Evolutionary conservation across 176 grass and related monocot species (phyloP).

Genomic region (Carex parvula): DNA sequence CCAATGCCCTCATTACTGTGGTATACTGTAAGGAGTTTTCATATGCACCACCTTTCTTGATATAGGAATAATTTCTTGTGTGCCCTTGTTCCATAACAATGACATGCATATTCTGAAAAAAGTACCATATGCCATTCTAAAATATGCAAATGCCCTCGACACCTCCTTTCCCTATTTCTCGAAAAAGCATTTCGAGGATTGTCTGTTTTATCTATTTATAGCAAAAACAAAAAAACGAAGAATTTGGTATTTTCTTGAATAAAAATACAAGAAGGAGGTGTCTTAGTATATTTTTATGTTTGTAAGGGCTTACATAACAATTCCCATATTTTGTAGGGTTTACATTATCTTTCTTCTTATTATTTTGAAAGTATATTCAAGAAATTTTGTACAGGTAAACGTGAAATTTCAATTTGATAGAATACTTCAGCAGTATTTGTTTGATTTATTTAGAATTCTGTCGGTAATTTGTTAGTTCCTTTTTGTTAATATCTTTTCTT

Average conservation of each 20-base stretch:
- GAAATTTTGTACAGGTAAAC: neutral
- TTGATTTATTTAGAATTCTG: neutral
- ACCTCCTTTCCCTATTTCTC: neutral
- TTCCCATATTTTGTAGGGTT: neutral
- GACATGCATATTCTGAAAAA: neutral
- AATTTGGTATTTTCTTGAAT: neutral
- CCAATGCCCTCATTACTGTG: neutral
- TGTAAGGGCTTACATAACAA: neutral
- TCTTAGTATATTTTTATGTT: neutral
- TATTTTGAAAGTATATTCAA: too few species aligned
- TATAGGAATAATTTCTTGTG: neutral
- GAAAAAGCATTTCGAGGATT: neutral
- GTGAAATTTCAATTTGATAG: neutral
- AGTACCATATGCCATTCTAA: neutral
- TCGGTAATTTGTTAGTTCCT: neutral
- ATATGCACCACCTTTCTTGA: neutral
- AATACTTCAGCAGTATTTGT: neutral
- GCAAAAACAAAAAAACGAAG: neutral
- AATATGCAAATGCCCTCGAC: neutral
- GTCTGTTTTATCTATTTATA: neutral
- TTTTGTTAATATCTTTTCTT: neutral
- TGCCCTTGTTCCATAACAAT: neutral
- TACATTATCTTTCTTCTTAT: neutral
- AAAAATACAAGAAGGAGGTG: neutral
- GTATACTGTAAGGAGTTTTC: neutral